phyloP scores from a whole-genome alignment of 768 basidiomycete species.

The Auricularia sp. region DNA sequence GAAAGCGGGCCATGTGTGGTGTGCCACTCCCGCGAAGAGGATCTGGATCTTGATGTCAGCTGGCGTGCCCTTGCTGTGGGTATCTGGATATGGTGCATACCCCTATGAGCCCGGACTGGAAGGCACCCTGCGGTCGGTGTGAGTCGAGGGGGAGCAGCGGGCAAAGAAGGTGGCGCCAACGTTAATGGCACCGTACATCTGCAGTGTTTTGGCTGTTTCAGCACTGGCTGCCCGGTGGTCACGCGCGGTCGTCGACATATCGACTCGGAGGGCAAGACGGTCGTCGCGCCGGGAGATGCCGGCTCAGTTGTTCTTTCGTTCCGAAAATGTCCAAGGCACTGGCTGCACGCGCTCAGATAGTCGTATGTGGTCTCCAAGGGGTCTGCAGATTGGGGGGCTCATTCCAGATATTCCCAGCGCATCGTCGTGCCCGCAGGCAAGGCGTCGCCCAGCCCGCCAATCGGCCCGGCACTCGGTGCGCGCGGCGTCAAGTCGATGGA shows the following conservation, averaged over 20 bases:
- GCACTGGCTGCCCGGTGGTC: neutral
- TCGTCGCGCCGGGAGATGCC: neutral
- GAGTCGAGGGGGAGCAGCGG: neutral
- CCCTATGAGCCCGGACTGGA: neutral
- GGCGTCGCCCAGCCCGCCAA: slow-evolving; percentile 90
- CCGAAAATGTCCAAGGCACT: slow-evolving; percentile 54
- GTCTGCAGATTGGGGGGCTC: slow-evolving; percentile 9
- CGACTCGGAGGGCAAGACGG: neutral
- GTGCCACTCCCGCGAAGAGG: slow-evolving; percentile 51
- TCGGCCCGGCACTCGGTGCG: slow-evolving; percentile 95
- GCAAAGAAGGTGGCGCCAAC: neutral
- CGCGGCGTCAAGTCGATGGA: slow-evolving; percentile 99
- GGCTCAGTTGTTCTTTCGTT: neutral
- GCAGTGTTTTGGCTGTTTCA: neutral
- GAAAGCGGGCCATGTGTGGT: slow-evolving; percentile 65
- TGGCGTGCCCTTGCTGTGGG: neutral
- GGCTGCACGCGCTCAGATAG: slow-evolving; percentile 60
- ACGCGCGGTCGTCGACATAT: neutral
- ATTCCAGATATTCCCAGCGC: slow-evolving; percentile 37
- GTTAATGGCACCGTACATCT: neutral
- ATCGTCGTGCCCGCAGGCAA: slow-evolving; percentile 87
- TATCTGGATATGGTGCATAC: neutral
- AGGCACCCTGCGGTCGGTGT: neutral
- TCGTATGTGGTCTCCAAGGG: slow-evolving; percentile 39
- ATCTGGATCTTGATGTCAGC: slow-evolving; percentile 11